Evolutionary conservation across 768 basidiomycete genomes (phyloP).

Genomic region (Clitopilus hobsonii): DNA sequence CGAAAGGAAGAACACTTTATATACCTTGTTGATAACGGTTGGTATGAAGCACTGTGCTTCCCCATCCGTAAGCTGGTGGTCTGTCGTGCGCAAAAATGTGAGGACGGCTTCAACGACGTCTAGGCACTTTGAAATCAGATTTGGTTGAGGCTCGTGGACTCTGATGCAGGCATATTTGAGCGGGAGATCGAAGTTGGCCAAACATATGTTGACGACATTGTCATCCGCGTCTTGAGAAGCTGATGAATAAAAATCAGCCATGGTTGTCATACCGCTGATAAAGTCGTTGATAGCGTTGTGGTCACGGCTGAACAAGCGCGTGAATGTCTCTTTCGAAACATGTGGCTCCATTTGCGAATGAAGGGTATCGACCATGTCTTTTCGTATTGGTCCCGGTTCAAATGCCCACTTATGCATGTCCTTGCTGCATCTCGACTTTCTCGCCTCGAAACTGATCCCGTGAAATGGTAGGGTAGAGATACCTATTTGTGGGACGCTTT

Average conservation of each 20-base stretch:
- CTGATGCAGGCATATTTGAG: conserved; percentile 93
- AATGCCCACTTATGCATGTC: conserved; percentile 83
- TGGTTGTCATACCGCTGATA: conserved; percentile 65
- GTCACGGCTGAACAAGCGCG: conserved; percentile 88
- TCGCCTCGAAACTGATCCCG: conserved; percentile 55
- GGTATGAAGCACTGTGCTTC: conserved; percentile 90
- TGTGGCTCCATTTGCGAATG: conserved; percentile 91
- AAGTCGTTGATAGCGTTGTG: conserved; percentile 94
- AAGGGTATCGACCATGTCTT: conserved; percentile 82
- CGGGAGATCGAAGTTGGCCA: conserved; percentile 87
- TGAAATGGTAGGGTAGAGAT: conserved; percentile 39
- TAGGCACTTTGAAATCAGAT: conserved; percentile 80
- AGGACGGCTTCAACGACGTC: conserved; percentile 82
- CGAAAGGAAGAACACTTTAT: no score
- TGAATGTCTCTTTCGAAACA: conserved; percentile 68
- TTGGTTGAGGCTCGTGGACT: conserved; percentile 87
- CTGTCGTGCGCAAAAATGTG: conserved; percentile 63
- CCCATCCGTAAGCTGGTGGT: conserved; percentile 77
- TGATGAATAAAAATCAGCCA: conserved; percentile 72
- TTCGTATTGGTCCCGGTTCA: conserved; percentile 76
- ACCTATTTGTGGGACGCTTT: conserved; percentile 26
- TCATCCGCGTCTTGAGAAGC: conserved; percentile 51
- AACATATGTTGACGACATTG: conserved; percentile 53
- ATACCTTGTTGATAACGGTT: conserved; percentile 84
- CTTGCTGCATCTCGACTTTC: conserved; percentile 63